Evolutionary conservation across 2,329 filamentous ascomycete species (phyloP).

Genomic region (Trichophyton verrucosum): DNA sequence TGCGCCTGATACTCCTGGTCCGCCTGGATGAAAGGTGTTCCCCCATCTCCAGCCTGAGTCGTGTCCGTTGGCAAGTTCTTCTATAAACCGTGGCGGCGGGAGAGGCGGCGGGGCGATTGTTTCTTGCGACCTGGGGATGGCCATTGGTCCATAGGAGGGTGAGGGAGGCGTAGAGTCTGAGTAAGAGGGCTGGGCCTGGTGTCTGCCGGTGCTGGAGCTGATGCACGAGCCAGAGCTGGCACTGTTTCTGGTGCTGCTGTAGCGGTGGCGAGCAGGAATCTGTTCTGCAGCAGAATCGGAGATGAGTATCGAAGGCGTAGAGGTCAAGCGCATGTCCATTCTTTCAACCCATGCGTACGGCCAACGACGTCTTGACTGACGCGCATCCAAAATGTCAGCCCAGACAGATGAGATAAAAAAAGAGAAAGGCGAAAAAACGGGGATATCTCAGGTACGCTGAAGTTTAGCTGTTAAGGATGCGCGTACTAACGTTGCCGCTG

Average conservation of each 20-base stretch:
- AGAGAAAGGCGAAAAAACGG: background rate
- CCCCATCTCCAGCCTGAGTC: slow-evolving; percentile 54
- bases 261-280: background rate
- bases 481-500: background rate
- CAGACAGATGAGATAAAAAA: background rate
- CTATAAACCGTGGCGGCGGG: slow-evolving; percentile 49
- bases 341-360: slow-evolving; percentile 18
- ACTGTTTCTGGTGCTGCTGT: background rate
- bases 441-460: slow-evolving; percentile 1
- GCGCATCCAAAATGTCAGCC: slow-evolving; percentile 8
- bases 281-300: slow-evolving; percentile 24
- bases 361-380: slow-evolving; percentile 11
- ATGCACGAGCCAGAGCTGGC: background rate
- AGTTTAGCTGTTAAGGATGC: background rate
- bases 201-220: background rate
- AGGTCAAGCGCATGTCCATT: slow-evolving; percentile 34
- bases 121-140: slow-evolving; percentile 47
- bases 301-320: slow-evolving; percentile 33
- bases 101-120: slow-evolving; percentile 47
- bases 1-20: background rate
- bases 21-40: slow-evolving; percentile 35
- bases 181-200: slow-evolving; percentile 1
- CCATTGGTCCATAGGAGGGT: slow-evolving; percentile 39
- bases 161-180: slow-evolving; percentile 20
- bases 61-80: slow-evolving; percentile 43